Evolutionary conservation across 345 rosid species (phyloP).

Genomic region (Aegle marmelos): DNA sequence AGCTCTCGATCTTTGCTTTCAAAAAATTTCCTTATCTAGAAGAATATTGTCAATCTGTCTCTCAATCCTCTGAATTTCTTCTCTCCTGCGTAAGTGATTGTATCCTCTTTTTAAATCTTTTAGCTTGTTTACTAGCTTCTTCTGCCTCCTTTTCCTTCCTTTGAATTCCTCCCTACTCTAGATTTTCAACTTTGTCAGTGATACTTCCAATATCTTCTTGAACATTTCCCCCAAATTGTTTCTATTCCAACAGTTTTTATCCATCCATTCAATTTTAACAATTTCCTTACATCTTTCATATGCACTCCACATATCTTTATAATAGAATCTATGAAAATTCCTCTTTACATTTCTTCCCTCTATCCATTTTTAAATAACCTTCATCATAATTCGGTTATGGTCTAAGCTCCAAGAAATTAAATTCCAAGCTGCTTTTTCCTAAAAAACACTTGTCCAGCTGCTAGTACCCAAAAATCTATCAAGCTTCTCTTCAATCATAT

Average conservation of each 20-base stretch:
- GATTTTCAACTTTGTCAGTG: fast-evolving
- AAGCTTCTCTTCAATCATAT: not conserved
- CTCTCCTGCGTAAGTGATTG: fast-evolving
- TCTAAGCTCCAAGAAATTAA: fast-evolving
- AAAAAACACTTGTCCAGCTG: fast-evolving
- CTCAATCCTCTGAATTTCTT: too few species aligned
- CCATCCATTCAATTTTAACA: too few species aligned
- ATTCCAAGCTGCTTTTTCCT: not conserved
- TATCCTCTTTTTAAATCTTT: fast-evolving
- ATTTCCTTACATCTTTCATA: too few species aligned
- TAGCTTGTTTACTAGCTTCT: not conserved
- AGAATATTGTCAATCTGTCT: too few species aligned
- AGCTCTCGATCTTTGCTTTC: too few species aligned
- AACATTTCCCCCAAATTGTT: too few species aligned
- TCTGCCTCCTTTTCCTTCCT: not conserved
- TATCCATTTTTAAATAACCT: not conserved
- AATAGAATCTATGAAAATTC: too few species aligned
- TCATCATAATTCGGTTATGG: not conserved
- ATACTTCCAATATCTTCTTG: too few species aligned
- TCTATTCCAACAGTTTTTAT: too few species aligned
- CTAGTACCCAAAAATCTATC: not conserved
- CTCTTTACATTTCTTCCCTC: fast-evolving
- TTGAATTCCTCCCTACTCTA: not conserved
- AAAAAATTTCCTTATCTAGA: too few species aligned
- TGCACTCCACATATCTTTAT: too few species aligned